Base-by-base conservation (phyloP, 2,329 filamentous ascomycete genomes). In the Colletotrichum costaricense region DNA sequence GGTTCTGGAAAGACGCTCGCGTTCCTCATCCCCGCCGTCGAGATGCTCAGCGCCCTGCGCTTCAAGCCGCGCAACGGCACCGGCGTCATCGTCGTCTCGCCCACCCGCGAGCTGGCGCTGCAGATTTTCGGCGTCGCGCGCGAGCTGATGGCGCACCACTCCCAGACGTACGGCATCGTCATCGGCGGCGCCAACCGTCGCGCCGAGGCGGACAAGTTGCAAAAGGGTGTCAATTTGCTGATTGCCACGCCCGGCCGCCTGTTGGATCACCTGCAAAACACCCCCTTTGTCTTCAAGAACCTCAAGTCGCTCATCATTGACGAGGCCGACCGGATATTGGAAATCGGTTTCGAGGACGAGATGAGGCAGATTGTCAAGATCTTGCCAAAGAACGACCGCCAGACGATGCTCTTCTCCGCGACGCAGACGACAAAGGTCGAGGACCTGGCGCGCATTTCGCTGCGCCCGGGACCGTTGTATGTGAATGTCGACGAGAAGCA, bases 381-480 rank as follows among this genome's bases (percentile, higher is more conserved):
- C 68, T 86, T 98, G 22, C 94, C 95, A 59, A 93, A 93, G 77
- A 92, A 97, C 71, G 91, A 95, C 76, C 88, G 97, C 73, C 96
- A 98, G 84, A 98, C 95, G 0, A 97, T 97, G 93, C 90, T 99
- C n/a, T 99, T 99, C 88, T 98, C 95, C 16, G 97, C 97, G 16
- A 99, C 97, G 5, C 97, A 98, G 84, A 99, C 97, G 3, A 98
- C 96, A 69, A 98, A 99, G 85, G 97, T 99, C 77, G 96, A 98
- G 84, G 97, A 99, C 83, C 88, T 99, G 67, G 97, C 97, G 1
- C 90, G 97, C 75, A 97, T 99, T 80, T 99, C 97, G 5, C 88
- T 99, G 60, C 91, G 95, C 46, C 93, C 95, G 0, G 95, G 96
- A 2, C 97, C 97, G 2, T 87, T 99, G 14, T 98, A 98, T 84